Base-by-base conservation (phyloP, 169 alveolate genomes). In the Eimeria tenella region DNA sequence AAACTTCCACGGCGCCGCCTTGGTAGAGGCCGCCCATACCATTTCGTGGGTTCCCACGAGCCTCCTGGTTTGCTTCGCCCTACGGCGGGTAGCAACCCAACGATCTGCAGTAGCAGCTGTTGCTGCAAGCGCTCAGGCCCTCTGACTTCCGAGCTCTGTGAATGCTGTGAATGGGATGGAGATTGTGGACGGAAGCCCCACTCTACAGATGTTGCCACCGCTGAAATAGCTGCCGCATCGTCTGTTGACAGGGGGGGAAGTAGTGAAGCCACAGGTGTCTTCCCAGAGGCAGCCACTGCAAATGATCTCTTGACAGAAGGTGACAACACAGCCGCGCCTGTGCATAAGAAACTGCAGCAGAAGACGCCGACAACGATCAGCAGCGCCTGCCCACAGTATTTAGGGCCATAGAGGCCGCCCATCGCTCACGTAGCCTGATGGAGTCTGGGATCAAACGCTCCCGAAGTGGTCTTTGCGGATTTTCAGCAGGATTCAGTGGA, bases 171-270 rank as follows among this genome's bases (percentile, higher is more conserved):
- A 53, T 17, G 17, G 49, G 81, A 42, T 19, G 63, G 62, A 84
- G 23, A 42, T 60, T 17, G 58, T 15, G 62, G 19, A 58, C 49
- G 49, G 65, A 31, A 84, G 31, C 63, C 70, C 91, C 91, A 84
- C 79, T 84, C 79, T 4, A 84, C 91, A 84, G 17, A 23, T 4
- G 91, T 84, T 31, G 91, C 91, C 58, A 84, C 91, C 25, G 91
- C 75, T 10, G 91, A 58, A 25, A 84, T 49, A 5, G 91, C 91
- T 10, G 91, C 91, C 21, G 91, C 91, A 8, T 84, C 91, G 63
- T 84, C 91, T 21, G 91, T 21, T 3, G 81, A 75, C 42, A 84
- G 53, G 15, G 89, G 60, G 8, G 91, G 91, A 10, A 84, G 91
- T 5, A 84, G 52, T 7, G 91, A 58, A 11, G 91, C 91, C 70